Percentiles rank a stretch among this genome's conserved stretches.
These are phyloP conservation scores for Amanita exitialis DNA, from an alignment of 768 basidiomycete genomes.

Conservation along the genomic window DNA sequence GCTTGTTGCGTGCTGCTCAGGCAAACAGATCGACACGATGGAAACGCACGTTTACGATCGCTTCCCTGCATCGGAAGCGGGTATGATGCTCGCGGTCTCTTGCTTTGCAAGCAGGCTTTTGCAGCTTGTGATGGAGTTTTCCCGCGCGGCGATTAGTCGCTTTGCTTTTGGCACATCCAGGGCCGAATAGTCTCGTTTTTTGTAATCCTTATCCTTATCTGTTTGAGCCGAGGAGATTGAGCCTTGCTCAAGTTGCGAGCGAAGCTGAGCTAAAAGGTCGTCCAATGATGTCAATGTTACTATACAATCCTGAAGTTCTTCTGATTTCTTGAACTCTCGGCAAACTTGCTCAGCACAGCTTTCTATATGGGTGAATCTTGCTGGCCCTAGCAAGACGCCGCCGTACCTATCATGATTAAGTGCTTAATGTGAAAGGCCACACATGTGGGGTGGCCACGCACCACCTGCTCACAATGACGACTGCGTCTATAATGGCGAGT, in stretches of 20 bases:
- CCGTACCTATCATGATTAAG: constrained; percentile 47
- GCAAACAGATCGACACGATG: not conserved
- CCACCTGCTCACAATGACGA: constrained; percentile 76
- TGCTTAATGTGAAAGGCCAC: not conserved
- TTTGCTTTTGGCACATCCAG: constrained; percentile 54
- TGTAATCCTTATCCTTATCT: constrained; percentile 7
- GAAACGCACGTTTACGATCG: constrained; percentile 5
- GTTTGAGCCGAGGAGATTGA: constrained; percentile 12
- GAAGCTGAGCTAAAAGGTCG: constrained; percentile 45
- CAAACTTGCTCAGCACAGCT: constrained; percentile 69
- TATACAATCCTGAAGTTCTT: constrained; percentile 58
- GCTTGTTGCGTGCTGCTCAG: not conserved
- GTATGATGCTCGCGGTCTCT: not conserved
- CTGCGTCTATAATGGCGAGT: constrained; percentile 66
- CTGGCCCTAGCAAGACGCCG: constrained; percentile 70
- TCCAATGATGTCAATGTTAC: constrained; percentile 51
- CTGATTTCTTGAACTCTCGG: constrained; percentile 50
- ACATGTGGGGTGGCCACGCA: constrained; percentile 17
- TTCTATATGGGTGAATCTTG: constrained; percentile 69
- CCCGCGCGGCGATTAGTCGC: constrained; percentile 58
- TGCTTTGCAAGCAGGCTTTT: constrained; percentile 39
- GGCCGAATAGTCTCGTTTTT: constrained; percentile 39
- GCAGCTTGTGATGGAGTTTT: constrained; percentile 56
- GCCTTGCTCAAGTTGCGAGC: constrained; percentile 30
- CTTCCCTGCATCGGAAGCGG: not conserved